Conservation (phyloP, 2,329 filamentous ascomycete species). For the Clonostachys sp. region DNA sequence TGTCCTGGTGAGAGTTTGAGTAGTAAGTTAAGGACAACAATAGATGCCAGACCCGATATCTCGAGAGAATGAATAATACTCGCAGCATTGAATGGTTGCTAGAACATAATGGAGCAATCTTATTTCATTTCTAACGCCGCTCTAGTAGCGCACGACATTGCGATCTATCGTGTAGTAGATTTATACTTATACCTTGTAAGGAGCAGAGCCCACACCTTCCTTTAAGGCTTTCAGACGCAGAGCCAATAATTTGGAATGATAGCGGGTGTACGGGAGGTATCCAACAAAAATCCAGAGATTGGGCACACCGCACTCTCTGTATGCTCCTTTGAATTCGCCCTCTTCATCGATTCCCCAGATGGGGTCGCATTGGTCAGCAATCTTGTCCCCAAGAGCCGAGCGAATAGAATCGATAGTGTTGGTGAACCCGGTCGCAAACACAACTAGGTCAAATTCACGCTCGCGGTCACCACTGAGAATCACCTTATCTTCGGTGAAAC, state of each 20-base stretch:
- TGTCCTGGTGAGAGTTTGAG: no score
- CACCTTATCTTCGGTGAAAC: constrained; percentile 22
- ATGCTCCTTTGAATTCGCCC: constrained; percentile 32
- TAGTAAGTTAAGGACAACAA: no score
- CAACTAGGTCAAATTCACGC: constrained; percentile 30
- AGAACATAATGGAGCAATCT: no score
- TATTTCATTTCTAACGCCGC: background rate
- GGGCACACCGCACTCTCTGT: constrained; percentile 21
- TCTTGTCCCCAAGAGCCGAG: constrained; percentile 40
- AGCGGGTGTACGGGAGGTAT: constrained; percentile 23
- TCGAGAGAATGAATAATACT: no score
- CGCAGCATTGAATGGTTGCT: no score
- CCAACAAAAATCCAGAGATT: constrained; percentile 30
- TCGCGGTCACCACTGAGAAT: constrained; percentile 21
- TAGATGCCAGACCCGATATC: no score
- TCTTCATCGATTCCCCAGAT: constrained; percentile 44
- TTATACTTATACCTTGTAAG: constrained; percentile 5
- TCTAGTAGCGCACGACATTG: background rate
- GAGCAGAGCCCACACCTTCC: constrained; percentile 7
- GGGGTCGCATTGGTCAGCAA: constrained; percentile 39
- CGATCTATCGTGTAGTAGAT: background rate
- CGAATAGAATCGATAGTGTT: constrained; percentile 46
- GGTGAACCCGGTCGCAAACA: constrained; percentile 42
- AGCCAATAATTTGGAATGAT: constrained; percentile 24
- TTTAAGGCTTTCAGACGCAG: constrained; percentile 20